Conservation (phyloP, 1,284 basidiomycete species). For the Sutorius eximius region DNA sequence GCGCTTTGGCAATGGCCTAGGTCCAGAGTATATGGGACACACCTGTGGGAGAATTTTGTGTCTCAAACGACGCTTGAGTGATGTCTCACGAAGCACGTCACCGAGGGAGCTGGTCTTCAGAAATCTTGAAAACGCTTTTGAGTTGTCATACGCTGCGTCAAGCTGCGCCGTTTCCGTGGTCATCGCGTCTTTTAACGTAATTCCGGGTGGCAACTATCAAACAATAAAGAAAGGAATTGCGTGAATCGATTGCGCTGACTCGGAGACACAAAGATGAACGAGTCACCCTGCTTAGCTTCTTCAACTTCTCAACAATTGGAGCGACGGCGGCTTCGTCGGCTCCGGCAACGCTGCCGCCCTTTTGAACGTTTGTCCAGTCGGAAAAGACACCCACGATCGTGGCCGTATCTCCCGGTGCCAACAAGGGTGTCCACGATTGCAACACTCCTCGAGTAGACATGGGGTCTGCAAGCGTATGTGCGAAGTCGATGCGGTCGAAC, state of each 20-base stretch:
- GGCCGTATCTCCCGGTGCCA: slow-evolving; percentile 27
- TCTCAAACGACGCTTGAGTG: slow-evolving; percentile 26
- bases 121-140: slow-evolving; percentile 28
- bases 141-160: slow-evolving; percentile 32
- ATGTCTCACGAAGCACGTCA: slow-evolving; percentile 11
- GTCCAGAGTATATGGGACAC: neutral
- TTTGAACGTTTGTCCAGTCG: slow-evolving; percentile 37
- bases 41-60: slow-evolving; percentile 29
- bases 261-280: neutral
- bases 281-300: slow-evolving; percentile 23
- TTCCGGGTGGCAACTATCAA: slow-evolving; percentile 19
- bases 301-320: slow-evolving; percentile 16
- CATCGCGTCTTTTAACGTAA: slow-evolving; percentile 8
- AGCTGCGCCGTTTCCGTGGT: slow-evolving; percentile 3
- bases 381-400: slow-evolving; percentile 42
- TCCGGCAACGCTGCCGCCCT: slow-evolving; percentile 14
- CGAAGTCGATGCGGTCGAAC: slow-evolving; percentile 45
- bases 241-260: neutral
- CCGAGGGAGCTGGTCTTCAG: slow-evolving; percentile 14
- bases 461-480: slow-evolving; percentile 36
- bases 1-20: neutral
- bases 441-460: slow-evolving; percentile 32
- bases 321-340: slow-evolving; percentile 10
- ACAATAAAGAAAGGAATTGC: neutral
- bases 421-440: slow-evolving; percentile 35